Base-by-base conservation (phyloP, 768 basidiomycete species). In the Sistotremastrum niveocremeum region DNA sequence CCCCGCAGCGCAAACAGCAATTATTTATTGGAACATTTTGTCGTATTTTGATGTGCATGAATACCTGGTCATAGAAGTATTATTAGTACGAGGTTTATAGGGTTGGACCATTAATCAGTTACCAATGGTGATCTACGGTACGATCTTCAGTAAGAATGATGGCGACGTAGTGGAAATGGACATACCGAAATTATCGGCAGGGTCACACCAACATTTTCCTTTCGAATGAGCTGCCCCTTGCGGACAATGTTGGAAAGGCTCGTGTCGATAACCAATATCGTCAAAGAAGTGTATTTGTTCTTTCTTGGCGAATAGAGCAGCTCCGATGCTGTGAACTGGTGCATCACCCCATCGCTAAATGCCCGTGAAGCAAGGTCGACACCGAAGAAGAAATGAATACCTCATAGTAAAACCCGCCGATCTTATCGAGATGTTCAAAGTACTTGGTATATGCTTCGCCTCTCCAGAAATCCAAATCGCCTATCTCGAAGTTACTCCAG, bases 391-490 rank as follows among this genome's bases (percentile, higher is more conserved):
- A 29, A n/a, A n/a, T 20, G 38, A 48, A 32, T 31, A 82, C 83
- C 77, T 90, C 88, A 56, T 90, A 91, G 65, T 91, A 91, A 63
- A 93, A 90, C 4, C 90, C 90, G 36, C 90, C 90, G 41, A 76
- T 74, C 2, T 71, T 62, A 52, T 94, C 91, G 34, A 94, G 72
- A 58, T 75, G 73, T 31, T 86, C 76, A 55, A 94, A 94, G 65
- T 82, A 93, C 41, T 76, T 72, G 53, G 74, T 72, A 62, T 95
- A 97, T 0, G 86, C 82, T 52, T 87, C 79, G 1, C 73, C 69
- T 47, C 89, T 68, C 86, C 88, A 94, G 58, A 94, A 86, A 52
- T 87, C 79, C 69, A 95, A 77, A 56, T 81, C 77, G 3, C 77
- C 89, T 49, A 97, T 94, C 63, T 85, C 86, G 51, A 90, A 90